A percentile compares a stretch with the other conserved stretches of the same genome.
Evolutionary conservation across 1,284 basidiomycete species (phyloP).

Genomic region (Sanghuangporus sanghuang): DNA sequence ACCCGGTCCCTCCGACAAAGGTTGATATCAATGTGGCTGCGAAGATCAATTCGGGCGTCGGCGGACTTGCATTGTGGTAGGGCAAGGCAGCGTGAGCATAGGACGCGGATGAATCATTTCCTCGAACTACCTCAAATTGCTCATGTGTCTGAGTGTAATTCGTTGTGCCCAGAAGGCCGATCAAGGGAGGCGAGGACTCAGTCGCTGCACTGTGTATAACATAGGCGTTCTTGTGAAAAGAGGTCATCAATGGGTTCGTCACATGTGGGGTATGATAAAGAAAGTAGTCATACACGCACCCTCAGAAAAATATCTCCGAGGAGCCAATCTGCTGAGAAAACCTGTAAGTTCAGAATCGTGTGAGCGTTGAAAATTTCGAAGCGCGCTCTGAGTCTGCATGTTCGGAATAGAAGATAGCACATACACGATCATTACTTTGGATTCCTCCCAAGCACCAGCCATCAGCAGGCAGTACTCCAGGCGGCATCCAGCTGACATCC

Average conservation of each 20-base stretch:
- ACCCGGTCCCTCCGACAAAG: slow-evolving; percentile 8
- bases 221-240: slow-evolving; percentile 43
- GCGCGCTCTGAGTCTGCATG: background rate
- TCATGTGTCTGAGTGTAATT: slow-evolving; percentile 33
- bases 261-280: background rate
- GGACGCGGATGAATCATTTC: slow-evolving; percentile 34
- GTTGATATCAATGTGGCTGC: slow-evolving; percentile 1
- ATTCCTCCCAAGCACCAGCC: slow-evolving; percentile 57
- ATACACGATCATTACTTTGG: slow-evolving; percentile 48
- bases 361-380: slow-evolving; percentile 6
- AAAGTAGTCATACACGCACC: slow-evolving; percentile 28
- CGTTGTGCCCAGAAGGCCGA: slow-evolving; percentile 46
- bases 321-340: slow-evolving; percentile 59
- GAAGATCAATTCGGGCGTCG: slow-evolving; percentile 1
- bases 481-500: slow-evolving; percentile 44
- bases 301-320: slow-evolving; percentile 54
- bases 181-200: slow-evolving; percentile 35
- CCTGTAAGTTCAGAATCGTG: slow-evolving; percentile 27
- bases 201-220: slow-evolving; percentile 42
- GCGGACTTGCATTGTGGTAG: background rate
- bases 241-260: background rate
- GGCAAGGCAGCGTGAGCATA: slow-evolving; percentile 16
- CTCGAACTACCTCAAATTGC: slow-evolving; percentile 40
- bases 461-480: slow-evolving; percentile 20
- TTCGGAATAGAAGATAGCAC: slow-evolving; percentile 18